Evolutionary conservation across 441 rosid species (phyloP), one percentile per base, ranked within the genome.

Genomic region (Melastoma candidum): DNA sequence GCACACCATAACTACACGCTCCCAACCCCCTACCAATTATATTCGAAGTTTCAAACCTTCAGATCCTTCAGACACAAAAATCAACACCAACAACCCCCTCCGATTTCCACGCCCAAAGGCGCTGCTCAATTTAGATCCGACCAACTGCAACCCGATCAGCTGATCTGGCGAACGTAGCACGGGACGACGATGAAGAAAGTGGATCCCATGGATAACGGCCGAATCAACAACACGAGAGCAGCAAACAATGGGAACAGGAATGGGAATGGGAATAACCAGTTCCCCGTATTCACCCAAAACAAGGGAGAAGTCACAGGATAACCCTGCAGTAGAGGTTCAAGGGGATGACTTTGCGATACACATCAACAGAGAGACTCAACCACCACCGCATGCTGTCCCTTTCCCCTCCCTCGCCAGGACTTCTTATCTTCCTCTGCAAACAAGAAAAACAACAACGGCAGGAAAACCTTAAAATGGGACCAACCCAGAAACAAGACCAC

Each of bases 131-230:
- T 32, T 8, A 32, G 41, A 32, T 32, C 41, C 41, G 41, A 32
- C 7, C 41, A 8, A 32, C 1, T 17, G 22, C 54, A 41, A 44
- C 12, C 4, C 14, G 24, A 46, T 85, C 95, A 85, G 70, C 82
- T 81, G 63, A 83, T 85, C 73, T 79, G 85, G 65, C 75, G 84
- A 36, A 77, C 90, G 58, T 77, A 81, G 52, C 84, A 79, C 12
- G 86, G 90, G 59, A 83, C 68, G 27, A 83, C 78, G n/a, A 83
- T n/a, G 63, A 83, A 74, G 53, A 83, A 76, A 51, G 74, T 67
- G 73, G 90, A 85, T 56, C 90, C 95, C 95, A 85, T 85, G 17
- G 24, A 9, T 13, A 39, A 41, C 1, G 17, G 25, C 14, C 11
- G 56, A 12, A 29, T 52, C 56, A 3, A 29, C 22, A 17, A 17